A percentile compares a stretch with the other conserved stretches of the same genome.
These are phyloP conservation scores for Penicillium ochrochloron DNA, from an alignment of 495 filamentous ascomycete genomes.

Conservation along the genomic window DNA sequence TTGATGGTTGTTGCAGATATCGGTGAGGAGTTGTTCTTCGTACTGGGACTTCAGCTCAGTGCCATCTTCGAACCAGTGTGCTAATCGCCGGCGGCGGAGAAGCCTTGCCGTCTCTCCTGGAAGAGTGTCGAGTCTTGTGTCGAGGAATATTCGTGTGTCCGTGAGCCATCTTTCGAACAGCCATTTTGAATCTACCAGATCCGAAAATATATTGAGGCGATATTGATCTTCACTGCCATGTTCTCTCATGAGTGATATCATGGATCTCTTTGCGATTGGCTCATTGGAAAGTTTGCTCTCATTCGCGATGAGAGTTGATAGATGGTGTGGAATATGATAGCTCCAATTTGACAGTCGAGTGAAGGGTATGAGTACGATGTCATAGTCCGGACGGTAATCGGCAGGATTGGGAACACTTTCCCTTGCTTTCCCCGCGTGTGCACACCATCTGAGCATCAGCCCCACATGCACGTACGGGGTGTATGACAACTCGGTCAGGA, in stretches of 20 bases:
- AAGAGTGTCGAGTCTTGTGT: background rate
- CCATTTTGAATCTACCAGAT: background rate
- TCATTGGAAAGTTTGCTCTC: background rate
- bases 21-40: background rate
- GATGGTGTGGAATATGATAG: background rate
- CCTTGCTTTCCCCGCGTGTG: background rate
- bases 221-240: background rate
- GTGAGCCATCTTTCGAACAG: background rate
- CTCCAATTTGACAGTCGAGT: background rate
- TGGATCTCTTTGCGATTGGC: background rate
- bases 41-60: background rate
- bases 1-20: background rate
- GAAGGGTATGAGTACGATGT: background rate
- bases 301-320: background rate
- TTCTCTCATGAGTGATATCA: background rate
- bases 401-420: background rate
- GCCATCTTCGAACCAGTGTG: background rate
- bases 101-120: background rate
- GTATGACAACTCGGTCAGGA: background rate
- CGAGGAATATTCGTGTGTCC: background rate
- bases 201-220: background rate
- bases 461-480: background rate
- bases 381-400: background rate
- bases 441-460: background rate
- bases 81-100: background rate